Conservation (phyloP, 164 flowering plant species). For the Liquidambar formosana region DNA sequence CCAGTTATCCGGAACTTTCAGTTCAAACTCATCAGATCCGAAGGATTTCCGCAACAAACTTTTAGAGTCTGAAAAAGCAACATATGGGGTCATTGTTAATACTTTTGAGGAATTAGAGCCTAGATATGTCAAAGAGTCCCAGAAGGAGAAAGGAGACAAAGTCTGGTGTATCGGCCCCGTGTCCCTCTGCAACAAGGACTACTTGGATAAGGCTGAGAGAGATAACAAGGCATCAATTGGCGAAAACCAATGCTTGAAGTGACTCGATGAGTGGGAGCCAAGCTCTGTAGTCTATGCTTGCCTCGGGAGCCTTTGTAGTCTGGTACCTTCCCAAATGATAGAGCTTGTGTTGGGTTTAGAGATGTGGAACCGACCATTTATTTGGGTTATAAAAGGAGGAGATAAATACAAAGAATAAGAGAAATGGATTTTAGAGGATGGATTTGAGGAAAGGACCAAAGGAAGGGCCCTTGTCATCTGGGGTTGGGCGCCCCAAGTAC, state of each 20-base stretch:
- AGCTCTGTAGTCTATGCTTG: conserved; percentile 47
- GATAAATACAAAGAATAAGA: conserved; percentile 26
- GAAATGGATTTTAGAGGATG: conserved; percentile 38
- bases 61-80: conserved; percentile 29
- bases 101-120: conserved; percentile 33
- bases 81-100: conserved; percentile 38
- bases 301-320: conserved; percentile 42
- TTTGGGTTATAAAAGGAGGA: conserved; percentile 42
- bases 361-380: conserved; percentile 38
- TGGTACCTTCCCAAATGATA: conserved; percentile 29
- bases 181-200: conserved; percentile 32
- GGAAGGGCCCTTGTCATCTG: conserved; percentile 51
- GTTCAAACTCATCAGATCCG: conserved; percentile 1
- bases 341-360: conserved; percentile 47
- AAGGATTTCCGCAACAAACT: conserved; percentile 20
- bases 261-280: conserved; percentile 39
- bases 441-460: conserved; percentile 46
- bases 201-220: conserved; percentile 32
- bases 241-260: conserved; percentile 20
- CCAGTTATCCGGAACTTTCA: conserved; percentile 31
- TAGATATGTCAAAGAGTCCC: conserved; percentile 14
- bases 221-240: conserved; percentile 37
- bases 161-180: conserved; percentile 48
- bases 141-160: conserved; percentile 17
- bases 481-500: conserved; percentile 75